A percentile compares a stretch with the other conserved stretches of the same genome.
Conservation (phyloP, 768 basidiomycete species). For the Lactifluus pinguis region DNA sequence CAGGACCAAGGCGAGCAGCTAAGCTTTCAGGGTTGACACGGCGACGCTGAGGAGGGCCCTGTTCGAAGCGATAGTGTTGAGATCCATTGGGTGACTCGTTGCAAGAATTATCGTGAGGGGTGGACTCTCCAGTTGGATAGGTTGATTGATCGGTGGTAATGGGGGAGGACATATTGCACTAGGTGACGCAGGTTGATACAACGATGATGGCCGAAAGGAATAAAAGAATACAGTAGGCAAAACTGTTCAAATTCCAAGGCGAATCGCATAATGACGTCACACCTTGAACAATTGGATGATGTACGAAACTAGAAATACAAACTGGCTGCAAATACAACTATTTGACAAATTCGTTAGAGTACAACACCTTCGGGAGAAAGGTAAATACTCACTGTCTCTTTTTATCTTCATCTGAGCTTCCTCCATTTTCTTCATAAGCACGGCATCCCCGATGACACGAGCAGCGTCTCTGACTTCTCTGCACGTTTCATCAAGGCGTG, state of each 20-base stretch:
- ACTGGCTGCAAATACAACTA: constrained; percentile 83
- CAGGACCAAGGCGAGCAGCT: constrained; percentile 55
- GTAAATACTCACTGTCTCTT: constrained; percentile 72
- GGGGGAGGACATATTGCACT: constrained; percentile 2
- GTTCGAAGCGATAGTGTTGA: constrained; percentile 1
- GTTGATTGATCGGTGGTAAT: neutral
- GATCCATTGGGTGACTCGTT: neutral
- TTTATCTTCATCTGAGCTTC: constrained; percentile 90
- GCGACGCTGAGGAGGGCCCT: constrained; percentile 28
- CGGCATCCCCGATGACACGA: constrained; percentile 92
- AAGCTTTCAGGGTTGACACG: constrained; percentile 62
- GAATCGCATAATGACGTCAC: constrained; percentile 5
- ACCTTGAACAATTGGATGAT: neutral
- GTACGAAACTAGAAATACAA: constrained; percentile 56
- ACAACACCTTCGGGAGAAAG: neutral
- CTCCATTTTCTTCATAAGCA: constrained; percentile 97
- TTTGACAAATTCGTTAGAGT: neutral
- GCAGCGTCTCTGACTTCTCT: constrained; percentile 96
- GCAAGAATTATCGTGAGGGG: neutral
- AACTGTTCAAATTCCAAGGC: neutral
- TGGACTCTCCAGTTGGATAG: constrained; percentile 8
- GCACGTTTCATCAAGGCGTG: constrained; percentile 92
- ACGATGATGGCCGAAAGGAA: neutral
- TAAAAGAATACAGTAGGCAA: neutral
- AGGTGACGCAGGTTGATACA: constrained; percentile 5